Base-by-base conservation (phyloP, 2,329 filamentous ascomycete species). In the Monosporascus sp. region DNA sequence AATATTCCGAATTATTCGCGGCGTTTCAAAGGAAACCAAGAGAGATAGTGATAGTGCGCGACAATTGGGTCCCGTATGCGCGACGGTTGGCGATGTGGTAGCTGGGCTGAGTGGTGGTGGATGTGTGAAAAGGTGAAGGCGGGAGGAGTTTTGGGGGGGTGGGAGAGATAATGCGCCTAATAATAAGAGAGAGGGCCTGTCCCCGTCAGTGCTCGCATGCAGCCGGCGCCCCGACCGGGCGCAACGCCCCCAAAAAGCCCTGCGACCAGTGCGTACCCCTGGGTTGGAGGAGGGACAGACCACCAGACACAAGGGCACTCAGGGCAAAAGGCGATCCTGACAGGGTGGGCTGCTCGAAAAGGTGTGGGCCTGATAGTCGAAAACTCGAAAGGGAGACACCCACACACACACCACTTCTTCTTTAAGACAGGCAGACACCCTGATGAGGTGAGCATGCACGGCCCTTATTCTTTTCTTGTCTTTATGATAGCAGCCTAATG, bases 81-180 rank as follows among this genome's bases (percentile, higher is more conserved):
- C 11, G 31, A 34, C 31, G 4, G 42, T 46, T 46, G 42, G 42
- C 24, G 37, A 41, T 42, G 41, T 47, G 44, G 27, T 27, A 39
- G 37, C 22, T 31, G 48, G 47, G 50, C 48, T 51, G 45, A 50
- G 51, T 53, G 51, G 51, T 53, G 51, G 54, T 48, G 54, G 57
- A 54, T 50, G 56, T 63, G 60, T 14, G 59, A 58, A 63, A 58
- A 56, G 53, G 54, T 60, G 52, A 52, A 54, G 57, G 58, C 49
- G 58, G 51, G 50, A 57, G 58, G 57, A 57, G 48, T 49, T 56
- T 51, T 44, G 57, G 49, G 54, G 56, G 56, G 56, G 24, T 54
- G 62, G 58, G 54, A 59, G 62, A 60, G 62, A 63, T 64, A 62
- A 62, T 63, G 62, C 62, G 60, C 61, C 64, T 61, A 64, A 61